Conservation (phyloP, 2,329 filamentous ascomycete genomes). For the Bipolaris victoriae region DNA sequence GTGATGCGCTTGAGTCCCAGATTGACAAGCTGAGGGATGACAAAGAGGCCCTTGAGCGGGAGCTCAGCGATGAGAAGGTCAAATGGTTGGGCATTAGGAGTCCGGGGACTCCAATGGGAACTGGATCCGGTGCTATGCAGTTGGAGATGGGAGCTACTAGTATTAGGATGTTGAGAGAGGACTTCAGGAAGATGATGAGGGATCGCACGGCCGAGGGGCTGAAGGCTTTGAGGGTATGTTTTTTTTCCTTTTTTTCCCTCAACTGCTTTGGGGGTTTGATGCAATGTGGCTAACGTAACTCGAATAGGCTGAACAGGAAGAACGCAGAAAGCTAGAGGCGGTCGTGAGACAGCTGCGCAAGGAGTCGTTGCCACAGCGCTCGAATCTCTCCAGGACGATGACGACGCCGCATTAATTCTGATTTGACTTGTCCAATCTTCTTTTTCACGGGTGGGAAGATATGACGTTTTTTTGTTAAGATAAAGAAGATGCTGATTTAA, state of each 20-base stretch:
- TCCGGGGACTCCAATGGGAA: conserved; percentile 49
- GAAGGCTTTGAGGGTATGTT: conserved; percentile 68
- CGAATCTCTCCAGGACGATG: conserved; percentile 20
- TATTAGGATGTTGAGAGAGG: conserved; percentile 71
- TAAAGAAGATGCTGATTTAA: too few species aligned
- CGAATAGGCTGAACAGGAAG: conserved; percentile 71
- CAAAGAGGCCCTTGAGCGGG: conserved; percentile 67
- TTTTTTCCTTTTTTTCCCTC: not conserved
- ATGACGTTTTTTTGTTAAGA: too few species aligned
- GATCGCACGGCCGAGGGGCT: conserved; percentile 71
- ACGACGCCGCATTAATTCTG: conserved; percentile 8
- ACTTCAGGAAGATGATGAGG: conserved; percentile 83
- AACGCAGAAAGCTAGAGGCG: conserved; percentile 69
- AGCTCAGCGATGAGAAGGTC: conserved; percentile 71
- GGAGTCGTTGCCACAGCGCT: conserved; percentile 38
- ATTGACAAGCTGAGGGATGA: conserved; percentile 70
- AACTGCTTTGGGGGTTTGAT: too few species aligned
- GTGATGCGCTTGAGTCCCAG: conserved; percentile 66
- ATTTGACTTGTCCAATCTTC: not conserved
- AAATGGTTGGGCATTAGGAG: conserved; percentile 67
- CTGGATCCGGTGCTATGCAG: conserved; percentile 22
- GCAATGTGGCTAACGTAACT: too few species aligned
- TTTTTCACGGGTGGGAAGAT: too few species aligned
- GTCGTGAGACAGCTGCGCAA: conserved; percentile 62
- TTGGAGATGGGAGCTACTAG: conserved; percentile 63